A percentile compares a stretch with the other conserved stretches of the same genome.
Evolutionary conservation across 768 basidiomycete genomes (phyloP).

Genomic region (Rhodotorula kratochvilovae): DNA sequence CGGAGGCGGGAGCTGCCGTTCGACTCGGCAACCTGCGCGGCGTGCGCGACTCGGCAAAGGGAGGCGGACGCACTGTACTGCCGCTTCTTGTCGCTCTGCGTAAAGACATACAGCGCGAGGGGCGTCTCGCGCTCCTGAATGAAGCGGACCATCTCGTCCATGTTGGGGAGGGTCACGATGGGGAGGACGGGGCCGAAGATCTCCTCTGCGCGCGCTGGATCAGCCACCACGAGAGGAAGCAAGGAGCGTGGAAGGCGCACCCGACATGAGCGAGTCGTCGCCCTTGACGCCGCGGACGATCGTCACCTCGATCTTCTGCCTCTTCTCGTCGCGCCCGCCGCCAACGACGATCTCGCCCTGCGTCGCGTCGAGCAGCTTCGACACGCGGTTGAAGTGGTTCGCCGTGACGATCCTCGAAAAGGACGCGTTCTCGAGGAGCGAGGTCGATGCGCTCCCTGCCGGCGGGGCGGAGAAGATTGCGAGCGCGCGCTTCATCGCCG

Average conservation of each 20-base stretch:
- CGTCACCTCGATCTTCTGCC: constrained; percentile 66
- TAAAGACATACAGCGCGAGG: constrained; percentile 74
- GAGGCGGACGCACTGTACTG: constrained; percentile 54
- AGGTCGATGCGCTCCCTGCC: background rate
- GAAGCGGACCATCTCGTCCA: constrained; percentile 65
- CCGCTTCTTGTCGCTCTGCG: constrained; percentile 59
- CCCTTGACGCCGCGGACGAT: constrained; percentile 60
- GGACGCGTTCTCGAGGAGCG: constrained; percentile 1
- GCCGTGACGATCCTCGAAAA: constrained; percentile 56
- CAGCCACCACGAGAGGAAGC: constrained; percentile 3
- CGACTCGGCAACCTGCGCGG: too few relatives aligned
- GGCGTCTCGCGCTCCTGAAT: constrained; percentile 58
- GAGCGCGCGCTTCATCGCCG: constrained; percentile 20
- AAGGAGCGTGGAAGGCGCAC: constrained; percentile 53
- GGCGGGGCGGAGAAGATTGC: constrained; percentile 11
- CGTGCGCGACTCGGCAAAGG: background rate
- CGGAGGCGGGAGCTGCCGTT: too few relatives aligned
- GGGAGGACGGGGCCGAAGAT: constrained; percentile 79
- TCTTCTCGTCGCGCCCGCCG: constrained; percentile 58
- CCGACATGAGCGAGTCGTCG: constrained; percentile 70
- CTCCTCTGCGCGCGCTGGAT: constrained; percentile 54
- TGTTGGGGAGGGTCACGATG: constrained; percentile 64
- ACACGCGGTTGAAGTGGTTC: constrained; percentile 57
- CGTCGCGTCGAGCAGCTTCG: constrained; percentile 57
- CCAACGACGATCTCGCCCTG: constrained; percentile 64